A percentile compares a stretch with the other conserved stretches of the same genome.
phyloP scores from a whole-genome alignment of 1,139 yeast genomes.

The Protomyces arabidopsidicola region DNA sequence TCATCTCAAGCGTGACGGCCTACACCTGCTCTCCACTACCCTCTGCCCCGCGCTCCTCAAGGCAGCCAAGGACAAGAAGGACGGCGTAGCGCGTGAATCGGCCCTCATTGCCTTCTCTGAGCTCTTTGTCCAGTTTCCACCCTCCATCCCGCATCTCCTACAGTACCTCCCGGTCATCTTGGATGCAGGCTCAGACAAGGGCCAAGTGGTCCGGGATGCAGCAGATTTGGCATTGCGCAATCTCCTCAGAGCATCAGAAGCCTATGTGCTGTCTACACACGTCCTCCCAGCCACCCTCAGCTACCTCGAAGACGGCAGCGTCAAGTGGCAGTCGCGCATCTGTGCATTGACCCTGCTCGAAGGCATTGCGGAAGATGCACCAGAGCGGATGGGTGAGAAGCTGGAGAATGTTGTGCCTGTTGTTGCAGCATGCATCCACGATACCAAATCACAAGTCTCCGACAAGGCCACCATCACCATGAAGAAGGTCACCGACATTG shows the following conservation, averaged over 20 bases:
- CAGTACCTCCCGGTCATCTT: constrained; percentile 42
- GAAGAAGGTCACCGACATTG: constrained; percentile 66
- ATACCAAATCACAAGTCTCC: constrained; percentile 93
- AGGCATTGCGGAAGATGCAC: constrained; percentile 69
- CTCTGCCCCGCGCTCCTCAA: constrained; percentile 22
- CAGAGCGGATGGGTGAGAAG: constrained; percentile 78
- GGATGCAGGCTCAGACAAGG: constrained; percentile 76
- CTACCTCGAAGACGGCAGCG: constrained; percentile 65
- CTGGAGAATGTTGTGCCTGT: constrained; percentile 78
- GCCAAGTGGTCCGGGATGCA: constrained; percentile 74
- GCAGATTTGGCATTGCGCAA: constrained; percentile 48
- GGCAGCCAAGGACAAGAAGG: constrained; percentile 24
- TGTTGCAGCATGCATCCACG: constrained; percentile 83
- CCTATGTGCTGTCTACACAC: constrained; percentile 70
- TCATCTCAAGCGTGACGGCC: constrained; percentile 14
- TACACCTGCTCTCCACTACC: neutral
- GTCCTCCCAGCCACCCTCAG: constrained; percentile 57
- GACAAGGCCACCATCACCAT: constrained; percentile 72
- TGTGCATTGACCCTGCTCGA: constrained; percentile 73
- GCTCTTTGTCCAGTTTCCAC: constrained; percentile 15
- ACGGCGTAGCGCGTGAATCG: constrained; percentile 28
- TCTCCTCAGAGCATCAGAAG: constrained; percentile 44
- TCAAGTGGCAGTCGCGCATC: constrained; percentile 89
- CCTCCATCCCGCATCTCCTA: constrained; percentile 33
- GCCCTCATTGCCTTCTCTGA: constrained; percentile 27